Base-by-base conservation (phyloP, 2,329 filamentous ascomycete species). In the Escovopsis sp. region DNA sequence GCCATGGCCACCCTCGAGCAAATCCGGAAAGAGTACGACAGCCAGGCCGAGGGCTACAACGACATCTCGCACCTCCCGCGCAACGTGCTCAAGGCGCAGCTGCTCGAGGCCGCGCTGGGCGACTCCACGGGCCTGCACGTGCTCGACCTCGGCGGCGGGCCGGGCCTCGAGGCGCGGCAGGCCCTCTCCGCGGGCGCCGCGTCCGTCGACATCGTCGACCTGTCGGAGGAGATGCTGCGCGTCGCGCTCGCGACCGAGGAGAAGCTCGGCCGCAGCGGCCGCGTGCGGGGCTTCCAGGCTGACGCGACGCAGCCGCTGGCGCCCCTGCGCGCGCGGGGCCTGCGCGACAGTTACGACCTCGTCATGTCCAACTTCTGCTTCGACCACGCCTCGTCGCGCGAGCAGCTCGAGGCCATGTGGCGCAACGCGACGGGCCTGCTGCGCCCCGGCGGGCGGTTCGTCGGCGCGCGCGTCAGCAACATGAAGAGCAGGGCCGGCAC, bases 341-440 rank as follows among this genome's bases (percentile, higher is more conserved):
- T 9, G n/a, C 35, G 35, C 11, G 43, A 33, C 6, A 14, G 39
- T 25, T 45, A 45, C 27, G 43, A 42, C 24, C 20, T 45, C 7
- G 43, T 45, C 40, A 45, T 45, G 43, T 37, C 40, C 14, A 45
- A 45, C 32, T 45, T 37, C 37, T 27, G 39, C 24, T 40, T 40
- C 9, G 40, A 42, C 7, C 38, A 39, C 27, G 40, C 43, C 2
- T 24, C 12, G 5, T 37, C 32, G 7, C 27, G 34, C 4, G 33
- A 42, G 11, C 29, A 33, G 7, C 34, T 40, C 12, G 37, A 42
- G 15, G 37, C 27, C 5, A 40, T 45, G 37, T 45, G 40, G 40
- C 37, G 13, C 27, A 45, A 45, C 20, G 25, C 40, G 7, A 34
- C 35, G 13, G 16, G 14, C 8, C 20, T 25, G 24, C 40, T 45